Evolutionary conservation across 495 filamentous ascomycete species (phyloP), one percentile per base, ranked within the genome.

Genomic region (Tuber microsphaerosporum): DNA sequence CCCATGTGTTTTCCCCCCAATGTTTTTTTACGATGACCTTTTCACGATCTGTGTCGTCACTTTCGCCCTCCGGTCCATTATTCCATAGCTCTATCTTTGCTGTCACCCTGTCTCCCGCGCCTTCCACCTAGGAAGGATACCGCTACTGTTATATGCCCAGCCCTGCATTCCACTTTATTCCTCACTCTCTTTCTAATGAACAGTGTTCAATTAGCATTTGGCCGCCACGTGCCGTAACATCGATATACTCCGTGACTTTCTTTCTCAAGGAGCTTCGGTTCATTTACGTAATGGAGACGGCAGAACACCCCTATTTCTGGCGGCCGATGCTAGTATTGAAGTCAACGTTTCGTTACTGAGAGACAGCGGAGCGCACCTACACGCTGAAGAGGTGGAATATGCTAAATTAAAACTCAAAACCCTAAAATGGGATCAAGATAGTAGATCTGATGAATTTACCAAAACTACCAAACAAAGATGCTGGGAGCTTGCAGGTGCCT

Each of bases 241-340:
- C 37, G 84, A 88, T 1, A 90, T 97, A 41, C 85, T 97, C 69
- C 87, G 88, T 46, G 89, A 91, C 77, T 87, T 97, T 71, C 88
- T 97, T 14, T 86, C 84, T 34, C 87, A 92, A 41, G 94, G 94
- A 4, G 94, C 92, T 2, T 93, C 91, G 48, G 94, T 97, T 20
- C 94, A 97, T 83, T 84, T 92, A 34, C 89, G 94, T 65, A 97
- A 97, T 83, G 87, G 89, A 31, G 89, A 89, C 39, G 90, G 92
- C 74, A 91, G 92, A 80, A 97, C 94, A 70, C 93, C 94, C 0
- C 81, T 89, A 72, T 89, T 90, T 81, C 85, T 90, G 0, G 89
- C 89, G 10, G 88, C 89, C 14, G 86, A 89, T 71, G 87, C 89
- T 22, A 88, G 89, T 46, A 84, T 89, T 68, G 84, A 84, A 1